Evolutionary conservation across 164 flowering plant genomes (phyloP), one percentile per base, ranked within the genome.

Genomic region (Brasenia schreberi): DNA sequence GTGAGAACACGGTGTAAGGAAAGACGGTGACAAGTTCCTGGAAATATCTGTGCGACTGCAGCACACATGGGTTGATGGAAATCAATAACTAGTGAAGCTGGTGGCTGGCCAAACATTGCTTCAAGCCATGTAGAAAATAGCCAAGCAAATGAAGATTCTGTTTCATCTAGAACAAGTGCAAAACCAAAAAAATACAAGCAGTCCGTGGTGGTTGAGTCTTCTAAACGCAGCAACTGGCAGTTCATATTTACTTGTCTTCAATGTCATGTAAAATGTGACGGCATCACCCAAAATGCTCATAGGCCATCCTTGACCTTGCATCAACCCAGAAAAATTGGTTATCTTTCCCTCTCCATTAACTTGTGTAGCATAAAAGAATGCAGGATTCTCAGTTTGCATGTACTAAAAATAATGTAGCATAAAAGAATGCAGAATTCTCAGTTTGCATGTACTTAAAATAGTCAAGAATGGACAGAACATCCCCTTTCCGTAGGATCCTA

Each of bases 121-220:
- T 64, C 52, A 58, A 69, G 66, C 66, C 66, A 69, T 53, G 39
- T 19, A 42, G 12, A 33, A 64, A 69, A 69, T 12, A 69, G 43
- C 71, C 71, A 69, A 58, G 56, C 71, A 42, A 69, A 69, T 56
- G 71, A 64, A 59, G 52, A 44, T 58, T 27, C 66, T 4, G 67
- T 53, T 9, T 64, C 71, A 64, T 64, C 71, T 52, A 18, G 53
- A 23, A 69, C 7, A 12, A 69, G 18, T 42, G 67, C 71, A 42
- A 66, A 39, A 59, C 69, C 61, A 67, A 60, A 42, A 18, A 68
- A 63, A n/a, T 23, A 68, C 66, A 17, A 65, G 18, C 27, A 62
- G 66, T 19, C 52, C 33, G 27, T 68, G 71, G 61, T 68, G 65
- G 43, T 68, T 68, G 5, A 68, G 18, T 39, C 71, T 66, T 12